phyloP scores from a whole-genome alignment of 768 basidiomycete genomes.

The Lactarius sp. region DNA sequence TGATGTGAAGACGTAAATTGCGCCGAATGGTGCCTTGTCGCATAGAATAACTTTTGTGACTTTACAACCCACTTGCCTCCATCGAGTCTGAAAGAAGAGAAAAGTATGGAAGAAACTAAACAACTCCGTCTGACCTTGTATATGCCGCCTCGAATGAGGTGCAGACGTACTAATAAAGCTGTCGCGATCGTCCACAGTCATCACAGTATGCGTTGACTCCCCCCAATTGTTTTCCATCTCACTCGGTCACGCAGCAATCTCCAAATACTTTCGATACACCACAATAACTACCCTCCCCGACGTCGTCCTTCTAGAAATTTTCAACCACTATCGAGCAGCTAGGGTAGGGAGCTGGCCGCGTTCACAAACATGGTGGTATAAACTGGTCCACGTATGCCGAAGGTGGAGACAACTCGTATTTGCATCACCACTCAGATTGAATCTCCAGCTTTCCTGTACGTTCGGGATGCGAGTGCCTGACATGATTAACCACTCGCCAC shows the following conservation, averaged over 20 bases:
- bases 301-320: conserved; percentile 16
- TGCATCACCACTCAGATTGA: conserved; percentile 13
- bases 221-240: neutral
- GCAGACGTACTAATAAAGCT: neutral
- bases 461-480: neutral
- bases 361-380: conserved; percentile 16
- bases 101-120: neutral
- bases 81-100: neutral
- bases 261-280: conserved; percentile 13
- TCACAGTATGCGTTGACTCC: neutral
- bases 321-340: conserved; percentile 5
- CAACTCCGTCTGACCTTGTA: neutral
- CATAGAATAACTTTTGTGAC: neutral
- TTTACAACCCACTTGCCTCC: neutral
- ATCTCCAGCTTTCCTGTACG: conserved; percentile 19
- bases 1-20: neutral
- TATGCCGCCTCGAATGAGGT: neutral
- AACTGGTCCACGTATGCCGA: conserved; percentile 10
- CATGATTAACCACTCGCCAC: conserved; percentile 6
- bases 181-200: neutral
- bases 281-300: conserved; percentile 14
- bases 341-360: neutral
- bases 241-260: neutral
- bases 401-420: conserved; percentile 17
- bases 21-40: neutral